phyloP scores from a whole-genome alignment of 129 eudicot species.

The Helianthus annuus region DNA sequence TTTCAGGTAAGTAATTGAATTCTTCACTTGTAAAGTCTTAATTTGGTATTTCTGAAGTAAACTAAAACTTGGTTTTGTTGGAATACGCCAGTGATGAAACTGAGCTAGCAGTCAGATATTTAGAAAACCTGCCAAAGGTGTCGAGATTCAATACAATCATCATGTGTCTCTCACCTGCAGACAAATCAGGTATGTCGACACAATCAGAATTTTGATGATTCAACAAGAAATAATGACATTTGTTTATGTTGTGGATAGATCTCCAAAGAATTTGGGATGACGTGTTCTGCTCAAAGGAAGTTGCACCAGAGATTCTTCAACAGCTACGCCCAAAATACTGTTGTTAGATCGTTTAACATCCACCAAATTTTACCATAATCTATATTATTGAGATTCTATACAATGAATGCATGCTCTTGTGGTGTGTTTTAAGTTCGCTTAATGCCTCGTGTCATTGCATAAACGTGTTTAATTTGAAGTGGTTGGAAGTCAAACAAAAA shows the following conservation, averaged over 20 bases:
- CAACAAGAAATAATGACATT: background rate
- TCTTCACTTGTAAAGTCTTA: background rate
- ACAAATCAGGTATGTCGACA: slow-evolving; percentile 42
- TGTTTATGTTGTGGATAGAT: slow-evolving; percentile 51
- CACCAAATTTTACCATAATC: background rate
- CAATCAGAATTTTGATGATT: slow-evolving; percentile 9
- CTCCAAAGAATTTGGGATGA: slow-evolving; percentile 65
- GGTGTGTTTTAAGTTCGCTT: slow-evolving; percentile 11
- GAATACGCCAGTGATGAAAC: slow-evolving; percentile 63
- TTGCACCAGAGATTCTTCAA: slow-evolving; percentile 45
- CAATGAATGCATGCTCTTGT: background rate
- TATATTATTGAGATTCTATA: background rate
- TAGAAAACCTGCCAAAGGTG: slow-evolving; percentile 65
- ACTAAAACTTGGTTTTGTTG: slow-evolving; percentile 3
- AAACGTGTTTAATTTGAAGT: background rate
- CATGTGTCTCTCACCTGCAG: slow-evolving; percentile 88
- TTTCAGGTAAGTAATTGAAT: slow-evolving; percentile 52
- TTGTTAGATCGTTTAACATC: background rate
- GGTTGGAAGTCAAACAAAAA: background rate
- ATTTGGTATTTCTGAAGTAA: background rate
- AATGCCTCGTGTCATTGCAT: background rate
- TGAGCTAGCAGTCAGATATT: slow-evolving; percentile 66
- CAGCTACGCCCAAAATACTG: slow-evolving; percentile 60
- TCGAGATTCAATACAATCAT: slow-evolving; percentile 78
- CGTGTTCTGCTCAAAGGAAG: slow-evolving; percentile 50